phyloP scores from a whole-genome alignment of 257 asterid genomes.

The Nicotiana otophora region DNA sequence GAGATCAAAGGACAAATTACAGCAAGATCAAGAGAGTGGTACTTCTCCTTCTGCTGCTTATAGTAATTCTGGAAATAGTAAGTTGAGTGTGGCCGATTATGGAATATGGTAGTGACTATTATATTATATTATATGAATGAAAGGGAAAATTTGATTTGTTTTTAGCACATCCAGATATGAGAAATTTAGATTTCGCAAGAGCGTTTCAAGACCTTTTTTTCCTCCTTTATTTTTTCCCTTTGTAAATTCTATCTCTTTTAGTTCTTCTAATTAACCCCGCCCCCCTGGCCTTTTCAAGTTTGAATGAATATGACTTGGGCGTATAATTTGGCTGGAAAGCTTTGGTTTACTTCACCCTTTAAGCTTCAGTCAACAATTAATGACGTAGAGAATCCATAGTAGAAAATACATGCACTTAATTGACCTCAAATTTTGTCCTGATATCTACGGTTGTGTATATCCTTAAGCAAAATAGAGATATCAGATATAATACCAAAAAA shows the following conservation, averaged over 20 bases:
- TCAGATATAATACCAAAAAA: too few species aligned
- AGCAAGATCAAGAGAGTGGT: background rate
- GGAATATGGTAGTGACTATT: background rate
- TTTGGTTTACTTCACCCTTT: too few species aligned
- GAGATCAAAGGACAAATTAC: background rate
- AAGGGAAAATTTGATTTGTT: background rate
- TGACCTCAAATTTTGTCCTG: too few species aligned
- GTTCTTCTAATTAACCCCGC: too few species aligned
- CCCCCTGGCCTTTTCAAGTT: too few species aligned
- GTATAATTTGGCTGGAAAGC: too few species aligned
- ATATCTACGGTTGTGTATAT: too few species aligned
- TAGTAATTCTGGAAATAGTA: constrained; percentile 2
- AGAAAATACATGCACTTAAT: too few species aligned
- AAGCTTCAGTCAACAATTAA: too few species aligned
- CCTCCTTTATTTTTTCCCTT: background rate
- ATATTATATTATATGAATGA: background rate
- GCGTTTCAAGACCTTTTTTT: background rate
- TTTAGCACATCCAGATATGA: background rate
- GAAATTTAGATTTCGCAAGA: background rate
- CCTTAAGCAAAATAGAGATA: too few species aligned
- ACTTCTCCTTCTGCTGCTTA: background rate
- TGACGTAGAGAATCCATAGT: too few species aligned
- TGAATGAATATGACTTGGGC: too few species aligned
- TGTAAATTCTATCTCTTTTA: background rate
- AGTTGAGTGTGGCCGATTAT: constrained; percentile 8